Evolutionary conservation across 2,329 filamentous ascomycete species (phyloP).

Genomic region (Graphilbum fragrans): DNA sequence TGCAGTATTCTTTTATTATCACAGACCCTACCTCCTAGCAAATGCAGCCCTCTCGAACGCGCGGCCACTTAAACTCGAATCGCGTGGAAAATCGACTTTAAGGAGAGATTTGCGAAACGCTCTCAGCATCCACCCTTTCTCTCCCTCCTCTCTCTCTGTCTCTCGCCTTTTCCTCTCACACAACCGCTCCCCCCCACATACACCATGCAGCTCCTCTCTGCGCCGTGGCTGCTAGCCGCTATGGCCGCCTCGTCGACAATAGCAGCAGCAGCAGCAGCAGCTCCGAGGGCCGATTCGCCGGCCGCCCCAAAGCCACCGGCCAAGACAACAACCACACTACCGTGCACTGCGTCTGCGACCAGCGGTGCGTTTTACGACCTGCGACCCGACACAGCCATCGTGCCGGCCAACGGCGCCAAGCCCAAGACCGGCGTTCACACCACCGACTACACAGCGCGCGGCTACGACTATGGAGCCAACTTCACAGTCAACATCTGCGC

Average conservation of each 20-base stretch:
- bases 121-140: no score
- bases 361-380: slow-evolving; percentile 48
- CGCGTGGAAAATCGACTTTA: no score
- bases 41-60: no score
- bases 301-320: slow-evolving; percentile 1
- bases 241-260: slow-evolving; percentile 3
- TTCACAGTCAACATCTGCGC: slow-evolving; percentile 78
- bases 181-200: background rate
- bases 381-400: slow-evolving; percentile 38
- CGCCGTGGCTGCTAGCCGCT: slow-evolving; percentile 2
- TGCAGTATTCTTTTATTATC: no score
- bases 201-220: background rate
- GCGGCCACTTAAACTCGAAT: no score
- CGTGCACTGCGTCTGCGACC: slow-evolving; percentile 44
- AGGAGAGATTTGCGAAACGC: no score
- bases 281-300: background rate
- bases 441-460: slow-evolving; percentile 50
- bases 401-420: slow-evolving; percentile 28
- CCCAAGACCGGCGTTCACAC: slow-evolving; percentile 27
- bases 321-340: slow-evolving; percentile 21
- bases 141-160: no score
- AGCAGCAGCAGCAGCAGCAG: background rate
- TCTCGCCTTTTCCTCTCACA: no score
- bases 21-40: no score
- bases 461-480: slow-evolving; percentile 68